Percentiles rank a stretch among this genome's conserved stretches.
These are phyloP conservation scores for Jackrogersella minutella DNA, from an alignment of 495 filamentous ascomycete genomes.

Conservation along the genomic window DNA sequence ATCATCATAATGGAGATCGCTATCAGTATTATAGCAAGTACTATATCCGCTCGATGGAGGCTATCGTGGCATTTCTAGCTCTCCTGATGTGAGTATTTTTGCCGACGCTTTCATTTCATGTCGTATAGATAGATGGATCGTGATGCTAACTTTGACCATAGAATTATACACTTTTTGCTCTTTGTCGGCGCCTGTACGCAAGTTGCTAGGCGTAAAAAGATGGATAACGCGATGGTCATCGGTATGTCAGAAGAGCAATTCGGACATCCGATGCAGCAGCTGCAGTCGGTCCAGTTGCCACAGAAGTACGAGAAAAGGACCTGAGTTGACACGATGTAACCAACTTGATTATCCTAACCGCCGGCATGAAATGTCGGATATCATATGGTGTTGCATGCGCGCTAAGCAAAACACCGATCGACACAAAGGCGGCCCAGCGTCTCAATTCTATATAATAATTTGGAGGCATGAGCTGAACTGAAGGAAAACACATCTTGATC, in stretches of 20 bases:
- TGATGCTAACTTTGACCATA: constrained; percentile 1
- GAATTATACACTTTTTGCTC: constrained; percentile 48
- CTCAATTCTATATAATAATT: not conserved
- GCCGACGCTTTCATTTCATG: not conserved
- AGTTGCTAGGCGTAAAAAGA: constrained; percentile 16
- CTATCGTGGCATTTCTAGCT: constrained; percentile 33
- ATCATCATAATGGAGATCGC: constrained; percentile 9
- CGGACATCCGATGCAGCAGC: not conserved
- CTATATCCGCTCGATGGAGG: constrained; percentile 6
- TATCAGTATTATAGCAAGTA: constrained; percentile 22
- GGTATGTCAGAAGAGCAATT: not conserved
- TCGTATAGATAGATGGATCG: not conserved
- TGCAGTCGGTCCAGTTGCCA: not conserved
- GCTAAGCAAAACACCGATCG: constrained; percentile 4
- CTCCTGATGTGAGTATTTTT: constrained; percentile 34
- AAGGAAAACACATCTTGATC: not conserved
- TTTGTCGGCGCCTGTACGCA: constrained; percentile 50
- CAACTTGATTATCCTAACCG: not conserved
- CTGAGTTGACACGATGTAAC: not conserved
- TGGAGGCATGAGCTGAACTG: not conserved
- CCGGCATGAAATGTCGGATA: not conserved
- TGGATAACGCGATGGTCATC: not conserved
- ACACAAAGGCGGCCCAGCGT: not conserved
- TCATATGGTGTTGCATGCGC: constrained; percentile 1
- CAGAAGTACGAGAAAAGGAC: not conserved